phyloP scores from a whole-genome alignment of 176 grass and related monocot species.

The Bromus sterilis region DNA sequence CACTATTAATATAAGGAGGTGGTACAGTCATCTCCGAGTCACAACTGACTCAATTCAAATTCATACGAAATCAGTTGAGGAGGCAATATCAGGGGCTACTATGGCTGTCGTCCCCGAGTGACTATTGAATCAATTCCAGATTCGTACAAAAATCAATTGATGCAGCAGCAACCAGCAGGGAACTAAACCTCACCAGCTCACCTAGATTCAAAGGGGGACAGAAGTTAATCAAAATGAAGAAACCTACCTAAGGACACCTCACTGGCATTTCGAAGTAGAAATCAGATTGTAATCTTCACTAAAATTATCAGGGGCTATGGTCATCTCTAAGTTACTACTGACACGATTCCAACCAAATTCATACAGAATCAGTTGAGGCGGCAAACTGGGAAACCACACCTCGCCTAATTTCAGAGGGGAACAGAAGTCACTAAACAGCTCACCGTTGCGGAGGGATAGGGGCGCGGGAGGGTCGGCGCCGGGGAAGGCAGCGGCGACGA shows the following conservation, averaged over 20 bases:
- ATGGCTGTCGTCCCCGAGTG: no score
- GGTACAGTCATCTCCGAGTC: no score
- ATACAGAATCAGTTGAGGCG: neutral
- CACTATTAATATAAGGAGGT: no score
- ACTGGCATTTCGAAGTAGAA: neutral
- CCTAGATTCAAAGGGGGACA: no score
- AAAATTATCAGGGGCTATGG: neutral
- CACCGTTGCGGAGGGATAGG: conserved; percentile 14
- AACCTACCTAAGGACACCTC: neutral
- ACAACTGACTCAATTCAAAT: no score
- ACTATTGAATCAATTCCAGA: no score
- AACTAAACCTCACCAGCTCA: no score
- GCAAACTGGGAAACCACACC: neutral
- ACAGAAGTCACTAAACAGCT: neutral
- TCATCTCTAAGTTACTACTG: neutral
- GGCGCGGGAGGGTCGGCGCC: neutral
- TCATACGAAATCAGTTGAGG: no score
- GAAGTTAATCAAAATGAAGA: conserved; percentile 6
- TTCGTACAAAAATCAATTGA: no score
- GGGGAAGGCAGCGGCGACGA: conserved; percentile 33
- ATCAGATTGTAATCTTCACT: neutral
- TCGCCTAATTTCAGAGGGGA: neutral
- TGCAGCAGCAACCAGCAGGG: no score
- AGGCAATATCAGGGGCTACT: no score
- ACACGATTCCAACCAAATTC: neutral